Base-by-base conservation (phyloP, 495 filamentous ascomycete genomes). In the Corynascus novoguineensis region DNA sequence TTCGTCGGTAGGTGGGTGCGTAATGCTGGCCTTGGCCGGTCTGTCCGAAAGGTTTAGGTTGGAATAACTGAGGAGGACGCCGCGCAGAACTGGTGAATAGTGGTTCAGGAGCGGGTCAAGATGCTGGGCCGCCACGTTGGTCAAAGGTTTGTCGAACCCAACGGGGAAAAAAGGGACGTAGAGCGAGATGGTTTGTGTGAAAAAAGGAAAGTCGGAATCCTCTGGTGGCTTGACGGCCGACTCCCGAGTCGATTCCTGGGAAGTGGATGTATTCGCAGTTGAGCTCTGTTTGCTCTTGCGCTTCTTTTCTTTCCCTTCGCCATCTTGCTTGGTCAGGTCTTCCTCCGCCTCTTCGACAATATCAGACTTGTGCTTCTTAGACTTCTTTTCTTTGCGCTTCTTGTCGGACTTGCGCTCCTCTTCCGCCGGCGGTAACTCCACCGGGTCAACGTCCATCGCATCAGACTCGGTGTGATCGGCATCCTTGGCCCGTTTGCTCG, bases 121-220 rank as follows among this genome's bases (percentile, higher is more conserved):
- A 35, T 78, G 73, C 32, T 79, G 74, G 3, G 70, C 67, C 4
- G 70, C 71, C 34, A 71, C 65, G 31, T 72, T 72, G 51, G 76
- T 71, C 42, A 76, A 47, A 0, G 74, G 73, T 31, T 75, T 70
- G 54, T 70, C 71, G 56, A 76, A 73, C 17, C 73, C 75, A 29
- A 69, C 54, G 2, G 76, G 76, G 57, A 66, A 75, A 59, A 79
- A 67, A 7, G 76, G 71, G 10, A 77, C 67, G 62, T 77, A 78
- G 32, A 78, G 71, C 9, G 76, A 77, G 41, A 76, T 63, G 21
- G 71, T 71, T 53, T 78, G 76, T 17, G 70, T 76, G 53, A 72
- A 78, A 62, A 79, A 76, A 5, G 76, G 76, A 24, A 73, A 76
- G 19, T 64, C 59, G 27, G 60, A 50, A 12, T 64, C 50, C 35